Percentiles rank a stretch among this genome's conserved stretches.
phyloP scores from a whole-genome alignment of 495 filamentous ascomycete genomes.

The Podospora didyma region DNA sequence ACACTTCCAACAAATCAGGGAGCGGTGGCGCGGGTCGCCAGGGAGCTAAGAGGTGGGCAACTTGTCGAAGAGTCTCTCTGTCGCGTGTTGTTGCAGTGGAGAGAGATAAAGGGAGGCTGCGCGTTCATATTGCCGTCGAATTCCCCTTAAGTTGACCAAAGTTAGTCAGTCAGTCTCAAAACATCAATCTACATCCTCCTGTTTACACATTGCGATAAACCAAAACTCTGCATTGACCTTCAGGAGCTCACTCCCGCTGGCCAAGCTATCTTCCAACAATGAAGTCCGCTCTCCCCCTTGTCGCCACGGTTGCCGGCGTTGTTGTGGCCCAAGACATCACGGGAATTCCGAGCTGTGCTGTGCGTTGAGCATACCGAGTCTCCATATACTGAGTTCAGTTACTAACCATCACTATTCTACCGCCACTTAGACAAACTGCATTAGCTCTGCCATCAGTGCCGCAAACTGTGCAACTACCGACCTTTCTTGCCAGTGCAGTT shows the following conservation, averaged over 20 bases:
- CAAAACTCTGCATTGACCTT: not conserved
- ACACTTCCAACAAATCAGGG: not conserved
- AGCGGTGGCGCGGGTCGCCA: not conserved
- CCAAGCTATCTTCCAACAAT: slow-evolving; percentile 12
- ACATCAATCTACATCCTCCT: too few species aligned
- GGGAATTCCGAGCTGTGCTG: slow-evolving; percentile 34
- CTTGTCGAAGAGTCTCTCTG: too few species aligned
- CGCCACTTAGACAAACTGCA: slow-evolving; percentile 19
- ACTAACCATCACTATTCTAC: not conserved
- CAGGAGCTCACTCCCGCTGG: not conserved
- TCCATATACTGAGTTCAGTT: not conserved
- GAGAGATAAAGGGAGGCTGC: too few species aligned
- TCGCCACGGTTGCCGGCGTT: slow-evolving; percentile 15
- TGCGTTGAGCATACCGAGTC: slow-evolving; percentile 13
- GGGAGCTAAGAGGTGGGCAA: not conserved
- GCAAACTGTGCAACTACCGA: slow-evolving; percentile 21
- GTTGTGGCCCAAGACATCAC: slow-evolving; percentile 28
- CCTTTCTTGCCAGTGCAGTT: slow-evolving; percentile 26
- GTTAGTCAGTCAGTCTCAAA: too few species aligned
- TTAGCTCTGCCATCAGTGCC: slow-evolving; percentile 22
- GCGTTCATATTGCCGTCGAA: too few species aligned
- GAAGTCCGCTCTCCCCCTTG: slow-evolving; percentile 23
- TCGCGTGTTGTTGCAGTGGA: too few species aligned
- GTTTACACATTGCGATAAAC: too few species aligned
- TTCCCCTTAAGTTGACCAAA: too few species aligned